Base-by-base conservation (phyloP, 2,329 filamentous ascomycete species). In the Pyricularia sp. region DNA sequence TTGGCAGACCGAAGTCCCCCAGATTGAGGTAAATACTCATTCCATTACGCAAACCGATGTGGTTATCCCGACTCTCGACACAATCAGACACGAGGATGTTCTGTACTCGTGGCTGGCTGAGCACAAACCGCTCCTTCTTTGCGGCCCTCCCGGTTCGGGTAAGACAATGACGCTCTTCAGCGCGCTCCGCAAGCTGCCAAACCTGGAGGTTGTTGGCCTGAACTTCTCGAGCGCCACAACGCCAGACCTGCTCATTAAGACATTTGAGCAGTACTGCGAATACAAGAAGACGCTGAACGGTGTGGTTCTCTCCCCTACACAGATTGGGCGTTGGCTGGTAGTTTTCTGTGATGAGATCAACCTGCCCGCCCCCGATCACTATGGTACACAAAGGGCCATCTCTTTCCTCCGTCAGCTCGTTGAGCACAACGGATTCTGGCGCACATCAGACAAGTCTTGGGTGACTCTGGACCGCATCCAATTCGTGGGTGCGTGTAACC, bases 91-190 rank as follows among this genome's bases (percentile, higher is more conserved):
- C 74, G 95, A 99, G 79, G 95, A 98, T 79, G 92, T 99, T n/a
- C 85, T 99, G 20, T 99, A 99, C 82, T 99, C 96, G 3, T 99
- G 95, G 95, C 88, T 99, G 64, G 95, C 96, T 20, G 95, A 99
- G 78, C 95, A 99, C 78, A 99, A 99, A 82, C 95, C 96, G 14
- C 84, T 99, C 23, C 84, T 99, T 68, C 90, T 99, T 20, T 99
- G 95, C 78, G 96, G 95, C 79, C 96, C 95, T 77, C 95, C 95
- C 70, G 95, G 95, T 82, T 99, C 95, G 67, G 95, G 95, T 84
- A 99, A 99, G 83, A 99, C 95, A 4, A 99, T 99, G 95, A 99
- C 95, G 12, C 84, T 99, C 14, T 99, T 99, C 83, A 97, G 94
- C 77, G 95, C 95, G 42, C 87, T 99, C 68, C 90, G 95, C 72